phyloP scores from a whole-genome alignment of 2,329 filamentous ascomycete genomes.

The Tolypocladium pustulatum region DNA sequence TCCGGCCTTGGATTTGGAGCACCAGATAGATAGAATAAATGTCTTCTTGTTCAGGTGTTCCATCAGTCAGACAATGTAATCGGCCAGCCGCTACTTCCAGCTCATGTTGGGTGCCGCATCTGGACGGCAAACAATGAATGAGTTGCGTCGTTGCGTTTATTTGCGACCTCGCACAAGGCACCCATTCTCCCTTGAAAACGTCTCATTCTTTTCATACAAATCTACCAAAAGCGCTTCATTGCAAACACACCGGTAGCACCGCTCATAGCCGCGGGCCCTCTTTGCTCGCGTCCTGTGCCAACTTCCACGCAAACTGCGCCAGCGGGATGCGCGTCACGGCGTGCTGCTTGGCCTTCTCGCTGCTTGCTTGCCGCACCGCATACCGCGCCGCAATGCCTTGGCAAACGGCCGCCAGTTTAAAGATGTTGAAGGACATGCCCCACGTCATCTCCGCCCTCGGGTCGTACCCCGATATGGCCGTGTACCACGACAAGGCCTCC shows the following conservation, averaged over 20 bases:
- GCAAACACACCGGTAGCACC: background rate
- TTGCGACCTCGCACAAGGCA: too few relatives aligned
- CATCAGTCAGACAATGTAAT: too few relatives aligned
- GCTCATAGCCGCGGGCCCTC: conserved; percentile 16
- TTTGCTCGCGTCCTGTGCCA: conserved; percentile 41
- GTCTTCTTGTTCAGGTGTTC: too few relatives aligned
- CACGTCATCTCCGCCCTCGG: conserved; percentile 48
- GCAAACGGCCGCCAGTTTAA: conserved; percentile 50
- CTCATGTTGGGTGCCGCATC: too few relatives aligned
- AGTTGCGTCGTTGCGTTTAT: too few relatives aligned
- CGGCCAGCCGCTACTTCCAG: too few relatives aligned
- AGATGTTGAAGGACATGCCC: conserved; percentile 53
- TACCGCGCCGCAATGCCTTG: conserved; percentile 91
- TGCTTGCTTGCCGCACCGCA: conserved; percentile 81
- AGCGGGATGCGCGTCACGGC: conserved; percentile 58
- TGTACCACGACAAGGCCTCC: conserved; percentile 31
- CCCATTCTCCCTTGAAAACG: background rate
- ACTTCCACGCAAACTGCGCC: conserved; percentile 68
- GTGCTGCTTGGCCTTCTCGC: conserved; percentile 66
- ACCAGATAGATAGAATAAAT: too few relatives aligned
- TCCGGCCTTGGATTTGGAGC: too few relatives aligned
- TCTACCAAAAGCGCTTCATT: background rate
- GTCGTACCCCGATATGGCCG: conserved; percentile 55
- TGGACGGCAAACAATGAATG: too few relatives aligned
- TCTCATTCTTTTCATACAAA: background rate